Evolutionary conservation across 208 protist genomes (phyloP), one percentile per base, ranked within the genome.

Genomic region (Acanthamoeba pearcei): DNA sequence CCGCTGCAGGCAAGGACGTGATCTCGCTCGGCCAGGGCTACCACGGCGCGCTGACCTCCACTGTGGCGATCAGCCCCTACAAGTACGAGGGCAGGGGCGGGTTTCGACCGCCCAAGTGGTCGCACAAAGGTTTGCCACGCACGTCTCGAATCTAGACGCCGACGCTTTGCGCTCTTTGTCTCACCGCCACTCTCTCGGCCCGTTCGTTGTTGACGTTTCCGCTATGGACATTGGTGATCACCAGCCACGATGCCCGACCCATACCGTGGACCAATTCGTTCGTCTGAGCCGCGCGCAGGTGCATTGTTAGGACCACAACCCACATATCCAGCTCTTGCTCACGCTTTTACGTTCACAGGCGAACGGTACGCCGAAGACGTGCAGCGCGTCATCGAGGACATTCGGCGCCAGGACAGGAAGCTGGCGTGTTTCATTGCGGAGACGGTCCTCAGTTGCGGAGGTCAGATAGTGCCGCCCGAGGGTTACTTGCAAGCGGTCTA

Each of bases 401-500:
- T 94, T 3, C 49, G 85, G 10, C 42, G 15, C 3, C 27, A 60
- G 29, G 51, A 19, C 27, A 82, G 91, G 24, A 85, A 46, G 55
- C 64, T 94, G n/a, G 91, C 91, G 6, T 53, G 70, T 46, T 94
- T 80, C 49, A 85, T 94, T 22, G 38, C 51, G 2, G 91, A 94
- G 74, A 64, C 78, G 12, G 42, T 95, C 0, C 24, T 92, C 27
- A 64, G 93, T 29, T 91, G 74, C 91, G 94, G 70, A 0, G 94
- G 94, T 5, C 66, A 91, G 17, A 70, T 95, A 12, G 78, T 92
- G 5, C 68, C 49, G 49, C 94, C 94, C 19, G n/a, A 94, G 19
- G 91, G 91, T 10, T 95, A 95, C 66, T 49, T 95, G n/a, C 15
- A 95, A n/a, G 76, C 27, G 1, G 92, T 95, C 17, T 95, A 88